Base-by-base conservation (phyloP, 2,329 filamentous ascomycete species). In the Trichoderma aggressivum region DNA sequence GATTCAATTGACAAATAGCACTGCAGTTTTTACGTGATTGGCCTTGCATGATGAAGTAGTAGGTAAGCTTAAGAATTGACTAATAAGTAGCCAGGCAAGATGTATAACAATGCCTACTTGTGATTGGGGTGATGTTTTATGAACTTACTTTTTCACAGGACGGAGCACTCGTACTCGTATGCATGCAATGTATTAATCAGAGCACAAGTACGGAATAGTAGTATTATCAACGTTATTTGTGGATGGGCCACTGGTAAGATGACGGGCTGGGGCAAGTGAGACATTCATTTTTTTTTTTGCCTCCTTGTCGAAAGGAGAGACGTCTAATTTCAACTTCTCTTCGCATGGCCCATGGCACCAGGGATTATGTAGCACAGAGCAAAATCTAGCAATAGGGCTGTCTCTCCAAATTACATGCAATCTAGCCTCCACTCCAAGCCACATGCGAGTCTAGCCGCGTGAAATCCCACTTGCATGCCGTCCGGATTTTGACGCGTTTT, bases 371-470 rank as follows among this genome's bases (percentile, higher is more conserved):
- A n/a, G n/a, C n/a, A 58, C 47, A 56, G 26, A 30, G 24, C 28
- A 56, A 56, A 56, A 56, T 56, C 53, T 56, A 18, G 53, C 53
- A 18, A 53, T 24, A 53, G 47, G 47, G 47, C 47, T 24, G 47
- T 24, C 47, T 24, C 47, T 53, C 47, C 21, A 53, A 50, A 53
- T 53, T 53, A 53, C 47, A 53, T 53, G 47, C 21, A 30, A 59
- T 59, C n/a, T 56, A 39, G 21, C 39, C 61, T 50, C 36, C 36
- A 24, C 12, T 66, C 18, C 18, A 53, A 50, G 65, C 59, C 56
- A 70, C 58, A 70, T 61, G 56, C 56, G 59, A 58, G 47, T 26
- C 55, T 55, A 62, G 50, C 50, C 68, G 68, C 62, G 68, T 63
- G 62, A 56, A 58, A 58, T 63, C 59, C 68, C 62, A 56, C 56